Conservation (phyloP, 2,329 filamentous ascomycete species). For the Claviceps paspali region DNA sequence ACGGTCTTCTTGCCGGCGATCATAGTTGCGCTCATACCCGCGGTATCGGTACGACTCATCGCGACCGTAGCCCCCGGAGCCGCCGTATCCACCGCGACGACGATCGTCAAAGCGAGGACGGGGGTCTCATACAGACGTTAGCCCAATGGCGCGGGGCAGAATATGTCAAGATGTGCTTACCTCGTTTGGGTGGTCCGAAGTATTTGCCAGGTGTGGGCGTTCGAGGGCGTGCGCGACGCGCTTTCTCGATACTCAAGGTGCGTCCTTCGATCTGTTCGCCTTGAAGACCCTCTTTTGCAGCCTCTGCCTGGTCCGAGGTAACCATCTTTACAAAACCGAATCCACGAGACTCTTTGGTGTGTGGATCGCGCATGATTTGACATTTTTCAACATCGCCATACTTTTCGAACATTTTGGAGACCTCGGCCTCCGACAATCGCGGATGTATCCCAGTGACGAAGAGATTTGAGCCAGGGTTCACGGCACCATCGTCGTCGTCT, state of each 20-base stretch:
- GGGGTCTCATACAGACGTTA: constrained; percentile 16
- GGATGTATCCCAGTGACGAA: constrained; percentile 98
- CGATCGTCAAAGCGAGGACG: constrained; percentile 42
- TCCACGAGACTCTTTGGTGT: constrained; percentile 95
- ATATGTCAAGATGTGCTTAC: constrained; percentile 33
- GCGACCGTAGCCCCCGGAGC: constrained; percentile 27
- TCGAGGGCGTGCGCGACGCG: constrained; percentile 82
- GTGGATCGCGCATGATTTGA: constrained; percentile 98
- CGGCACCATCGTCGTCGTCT: constrained; percentile 59
- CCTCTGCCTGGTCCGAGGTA: constrained; percentile 85
- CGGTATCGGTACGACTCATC: constrained; percentile 45
- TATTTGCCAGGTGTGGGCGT: constrained; percentile 98
- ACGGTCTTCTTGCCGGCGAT: constrained; percentile 31
- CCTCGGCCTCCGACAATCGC: constrained; percentile 74
- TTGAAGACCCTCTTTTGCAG: constrained; percentile 89
- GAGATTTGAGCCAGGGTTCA: constrained; percentile 93
- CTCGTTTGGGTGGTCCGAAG: constrained; percentile 95
- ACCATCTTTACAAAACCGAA: constrained; percentile 99
- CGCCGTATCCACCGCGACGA: constrained; percentile 44
- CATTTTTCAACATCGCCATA: constrained; percentile 98
- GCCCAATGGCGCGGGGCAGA: not conserved
- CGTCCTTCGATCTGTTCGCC: constrained; percentile 91
- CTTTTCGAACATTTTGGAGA: constrained; percentile 93
- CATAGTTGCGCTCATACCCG: constrained; percentile 26
- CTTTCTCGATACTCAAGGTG: constrained; percentile 97